Evolutionary conservation across 1,139 yeast species (phyloP).

Genomic region (Yamadazyma friedrichii): DNA sequence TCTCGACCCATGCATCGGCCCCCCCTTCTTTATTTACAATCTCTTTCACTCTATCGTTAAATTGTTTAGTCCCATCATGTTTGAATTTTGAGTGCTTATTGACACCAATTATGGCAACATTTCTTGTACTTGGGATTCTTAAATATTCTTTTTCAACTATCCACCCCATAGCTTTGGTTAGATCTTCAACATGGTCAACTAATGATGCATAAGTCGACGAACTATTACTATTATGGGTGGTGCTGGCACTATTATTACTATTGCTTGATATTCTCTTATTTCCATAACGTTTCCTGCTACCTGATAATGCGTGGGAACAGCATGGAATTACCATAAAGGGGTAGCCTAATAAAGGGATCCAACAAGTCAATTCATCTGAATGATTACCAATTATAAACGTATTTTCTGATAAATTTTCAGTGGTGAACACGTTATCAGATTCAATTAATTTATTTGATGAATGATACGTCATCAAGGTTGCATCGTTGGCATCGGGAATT

Average conservation of each 20-base stretch:
- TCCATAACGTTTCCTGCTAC: slow-evolving; percentile 67
- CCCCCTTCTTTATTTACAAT: slow-evolving; percentile 76
- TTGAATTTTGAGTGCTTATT: slow-evolving; percentile 18
- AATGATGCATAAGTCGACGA: slow-evolving; percentile 75
- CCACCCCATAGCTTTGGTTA: slow-evolving; percentile 79
- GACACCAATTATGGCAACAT: slow-evolving; percentile 83
- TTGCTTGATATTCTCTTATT: slow-evolving; percentile 24
- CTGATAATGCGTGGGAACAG: slow-evolving; percentile 85
- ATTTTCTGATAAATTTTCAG: slow-evolving; percentile 63
- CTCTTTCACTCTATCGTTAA: slow-evolving; percentile 48
- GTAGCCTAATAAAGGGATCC: slow-evolving; percentile 85
- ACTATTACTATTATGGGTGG: background rate
- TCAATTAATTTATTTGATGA: slow-evolving; percentile 49
- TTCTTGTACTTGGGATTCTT: slow-evolving; percentile 91
- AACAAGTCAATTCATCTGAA: slow-evolving; percentile 91
- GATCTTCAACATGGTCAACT: slow-evolving; percentile 77
- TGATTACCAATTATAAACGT: slow-evolving; percentile 93
- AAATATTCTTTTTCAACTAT: slow-evolving; percentile 79
- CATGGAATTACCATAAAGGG: slow-evolving; percentile 95
- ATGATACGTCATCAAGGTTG: slow-evolving; percentile 54
- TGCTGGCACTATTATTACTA: slow-evolving; percentile 1
- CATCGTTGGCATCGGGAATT: slow-evolving; percentile 55
- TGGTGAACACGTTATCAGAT: slow-evolving; percentile 60
- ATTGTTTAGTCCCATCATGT: slow-evolving; percentile 25
- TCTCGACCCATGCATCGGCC: slow-evolving; percentile 87